Percentiles rank a stretch among this genome's conserved stretches.
These are phyloP conservation scores for Fusarium mundagurra DNA, from an alignment of 2,329 filamentous ascomycete genomes.

Conservation along the genomic window DNA sequence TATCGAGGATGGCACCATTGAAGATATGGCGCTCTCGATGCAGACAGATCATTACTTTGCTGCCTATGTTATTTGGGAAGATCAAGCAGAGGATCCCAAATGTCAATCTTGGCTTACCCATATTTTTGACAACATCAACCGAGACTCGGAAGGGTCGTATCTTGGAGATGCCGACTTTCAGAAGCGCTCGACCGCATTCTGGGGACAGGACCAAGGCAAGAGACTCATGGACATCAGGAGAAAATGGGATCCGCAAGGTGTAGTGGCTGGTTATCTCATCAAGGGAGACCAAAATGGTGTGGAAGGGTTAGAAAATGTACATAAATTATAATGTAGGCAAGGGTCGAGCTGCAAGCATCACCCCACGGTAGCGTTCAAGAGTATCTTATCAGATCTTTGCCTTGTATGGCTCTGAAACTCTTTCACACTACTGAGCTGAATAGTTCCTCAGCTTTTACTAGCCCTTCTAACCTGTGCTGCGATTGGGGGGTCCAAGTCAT, in stretches of 20 bases:
- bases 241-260: background rate
- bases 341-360: accelerated
- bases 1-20: background rate
- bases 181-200: background rate
- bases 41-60: background rate
- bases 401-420: too few relatives aligned
- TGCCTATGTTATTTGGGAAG: background rate
- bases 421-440: accelerated
- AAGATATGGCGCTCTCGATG: background rate
- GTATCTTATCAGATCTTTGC: background rate
- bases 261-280: background rate
- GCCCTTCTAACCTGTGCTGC: too few relatives aligned
- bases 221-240: background rate
- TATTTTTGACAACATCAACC: background rate
- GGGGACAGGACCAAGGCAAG: background rate
- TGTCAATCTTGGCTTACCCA: background rate
- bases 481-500: too few relatives aligned
- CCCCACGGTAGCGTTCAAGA: accelerated
- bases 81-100: background rate
- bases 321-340: accelerated
- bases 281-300: background rate
- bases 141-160: background rate
- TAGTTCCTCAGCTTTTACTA: accelerated
- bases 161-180: background rate
- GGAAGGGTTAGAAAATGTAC: background rate